Conservation (phyloP, 2,329 filamentous ascomycete species). For the Dichotomopilus funicola region DNA sequence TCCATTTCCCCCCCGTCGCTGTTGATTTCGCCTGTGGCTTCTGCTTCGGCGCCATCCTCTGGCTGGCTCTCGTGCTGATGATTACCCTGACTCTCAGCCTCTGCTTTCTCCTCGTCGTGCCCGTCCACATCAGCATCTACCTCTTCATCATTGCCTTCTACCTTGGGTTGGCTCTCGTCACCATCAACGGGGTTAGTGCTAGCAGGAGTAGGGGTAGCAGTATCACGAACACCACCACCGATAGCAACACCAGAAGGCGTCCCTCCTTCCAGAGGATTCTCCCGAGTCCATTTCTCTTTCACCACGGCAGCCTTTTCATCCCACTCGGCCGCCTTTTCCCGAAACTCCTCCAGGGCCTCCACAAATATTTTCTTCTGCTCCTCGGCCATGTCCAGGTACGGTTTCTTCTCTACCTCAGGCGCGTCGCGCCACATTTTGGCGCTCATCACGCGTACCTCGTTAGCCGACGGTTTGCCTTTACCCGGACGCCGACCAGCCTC, state of each 20-base stretch:
- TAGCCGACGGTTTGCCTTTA: conserved; percentile 61
- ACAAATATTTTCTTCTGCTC: conserved; percentile 62
- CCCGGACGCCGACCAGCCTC: conserved; percentile 59
- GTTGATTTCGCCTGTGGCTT: too few relatives aligned
- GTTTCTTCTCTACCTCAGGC: conserved; percentile 60
- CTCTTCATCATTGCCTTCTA: conserved; percentile 33
- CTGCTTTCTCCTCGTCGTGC: not conserved
- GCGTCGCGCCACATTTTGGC: conserved; percentile 89
- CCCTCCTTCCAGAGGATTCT: conserved; percentile 32
- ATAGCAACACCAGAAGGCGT: not conserved
- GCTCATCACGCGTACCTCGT: conserved; percentile 78
- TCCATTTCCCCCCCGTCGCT: not conserved
- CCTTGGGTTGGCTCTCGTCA: conserved; percentile 28
- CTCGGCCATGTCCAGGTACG: conserved; percentile 69
- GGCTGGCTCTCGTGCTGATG: too few relatives aligned
- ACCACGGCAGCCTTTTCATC: conserved; percentile 57
- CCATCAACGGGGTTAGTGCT: conserved; percentile 22
- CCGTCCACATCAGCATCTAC: conserved; percentile 25
- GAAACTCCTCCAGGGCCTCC: conserved; percentile 52
- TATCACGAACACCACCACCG: conserved; percentile 30
- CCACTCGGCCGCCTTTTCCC: conserved; percentile 61
- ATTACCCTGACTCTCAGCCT: not conserved
- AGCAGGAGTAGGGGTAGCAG: not conserved
- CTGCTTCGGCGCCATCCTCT: too few relatives aligned
- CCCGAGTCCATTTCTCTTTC: conserved; percentile 45